Base-by-base conservation (phyloP, 208 protist genomes). In the Crithidia thermophila region DNA sequence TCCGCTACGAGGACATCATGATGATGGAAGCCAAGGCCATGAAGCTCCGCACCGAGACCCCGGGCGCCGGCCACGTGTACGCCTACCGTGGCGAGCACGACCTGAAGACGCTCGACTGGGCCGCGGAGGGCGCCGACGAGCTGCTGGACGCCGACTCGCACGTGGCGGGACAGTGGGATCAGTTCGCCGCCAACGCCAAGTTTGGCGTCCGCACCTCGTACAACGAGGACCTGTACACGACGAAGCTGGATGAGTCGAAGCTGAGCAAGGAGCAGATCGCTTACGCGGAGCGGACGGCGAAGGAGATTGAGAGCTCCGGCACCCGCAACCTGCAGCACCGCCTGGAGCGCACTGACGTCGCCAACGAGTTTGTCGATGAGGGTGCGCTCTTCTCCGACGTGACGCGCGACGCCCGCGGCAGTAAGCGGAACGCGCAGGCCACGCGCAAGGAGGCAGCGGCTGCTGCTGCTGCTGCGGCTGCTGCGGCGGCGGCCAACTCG, bases 141-240 rank as follows among this genome's bases (percentile, higher is more conserved):
- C 33, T 82, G 39, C 79, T 95, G 30, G 85, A 93, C 39, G 67
- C 67, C 20, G 78, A 89, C 36, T 47, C 27, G 10, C 71, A 88
- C 57, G 68, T 75, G 21, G 52, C 71, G n/a, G 90, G 86, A 18
- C 50, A 85, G 42, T 97, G 89, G 87, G 85, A 97, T 67, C 93
- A 97, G 77, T 96, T 97, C 55, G 77, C 78, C 70, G 83, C 75
- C 20, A 97, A 97, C 70, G 83, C 85, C 63, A 72, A 66, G 60
- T 90, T 97, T 60, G 89, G 88, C 37, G 79, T 94, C 10, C 79
- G 72, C 67, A 86, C 87, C n/a, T 94, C 89, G 14, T 97, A 95
- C 77, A 71, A 76, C 46, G 93, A 97, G 55, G 79, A 90, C 25
- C 23, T 88, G 16, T 97, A 97, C 81, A 97, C 93, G 50, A 97